Evolutionary conservation across 2,329 filamentous ascomycete genomes (phyloP).

Genomic region (Chaetomium olivaceum): DNA sequence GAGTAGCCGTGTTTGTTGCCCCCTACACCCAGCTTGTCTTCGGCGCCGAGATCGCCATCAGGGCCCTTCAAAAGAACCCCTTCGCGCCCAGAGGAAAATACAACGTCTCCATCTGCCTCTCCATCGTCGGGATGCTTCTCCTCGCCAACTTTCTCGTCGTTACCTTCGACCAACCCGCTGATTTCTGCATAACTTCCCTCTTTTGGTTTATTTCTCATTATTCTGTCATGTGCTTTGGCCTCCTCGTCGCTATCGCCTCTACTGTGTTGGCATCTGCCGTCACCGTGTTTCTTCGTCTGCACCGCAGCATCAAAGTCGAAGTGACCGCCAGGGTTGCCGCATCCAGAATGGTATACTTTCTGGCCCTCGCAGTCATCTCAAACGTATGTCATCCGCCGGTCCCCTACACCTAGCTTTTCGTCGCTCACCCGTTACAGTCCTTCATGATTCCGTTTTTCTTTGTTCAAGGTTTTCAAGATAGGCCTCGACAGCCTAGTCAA

Average conservation of each 20-base stretch:
- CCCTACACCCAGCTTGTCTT: conserved; percentile 68
- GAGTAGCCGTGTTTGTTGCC: conserved; percentile 63
- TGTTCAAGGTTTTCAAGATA: conserved; percentile 50
- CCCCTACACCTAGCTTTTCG: background rate
- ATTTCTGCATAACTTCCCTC: conserved; percentile 66
- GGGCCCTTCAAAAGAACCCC: conserved; percentile 55
- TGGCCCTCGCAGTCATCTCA: conserved; percentile 57
- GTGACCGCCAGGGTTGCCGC: conserved; percentile 62
- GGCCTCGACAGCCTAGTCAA: conserved; percentile 40
- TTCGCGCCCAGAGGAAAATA: conserved; percentile 62
- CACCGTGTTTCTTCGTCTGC: conserved; percentile 59
- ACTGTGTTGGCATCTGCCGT: conserved; percentile 53
- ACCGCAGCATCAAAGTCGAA: conserved; percentile 55
- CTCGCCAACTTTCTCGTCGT: conserved; percentile 61
- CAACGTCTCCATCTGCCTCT: conserved; percentile 59
- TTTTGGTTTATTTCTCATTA: conserved; percentile 67
- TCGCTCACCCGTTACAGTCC: conserved; percentile 42
- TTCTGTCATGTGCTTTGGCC: conserved; percentile 56
- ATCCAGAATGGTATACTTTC: conserved; percentile 70
- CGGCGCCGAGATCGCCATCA: conserved; percentile 59
- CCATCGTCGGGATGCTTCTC: conserved; percentile 50
- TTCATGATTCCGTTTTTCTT: conserved; percentile 66
- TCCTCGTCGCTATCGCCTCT: conserved; percentile 54
- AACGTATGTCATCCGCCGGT: conserved; percentile 49
- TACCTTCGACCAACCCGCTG: conserved; percentile 53